Evolutionary conservation across 352 stramenopile genomes (phyloP).

Genomic region (Thraustotheca clavata): DNA sequence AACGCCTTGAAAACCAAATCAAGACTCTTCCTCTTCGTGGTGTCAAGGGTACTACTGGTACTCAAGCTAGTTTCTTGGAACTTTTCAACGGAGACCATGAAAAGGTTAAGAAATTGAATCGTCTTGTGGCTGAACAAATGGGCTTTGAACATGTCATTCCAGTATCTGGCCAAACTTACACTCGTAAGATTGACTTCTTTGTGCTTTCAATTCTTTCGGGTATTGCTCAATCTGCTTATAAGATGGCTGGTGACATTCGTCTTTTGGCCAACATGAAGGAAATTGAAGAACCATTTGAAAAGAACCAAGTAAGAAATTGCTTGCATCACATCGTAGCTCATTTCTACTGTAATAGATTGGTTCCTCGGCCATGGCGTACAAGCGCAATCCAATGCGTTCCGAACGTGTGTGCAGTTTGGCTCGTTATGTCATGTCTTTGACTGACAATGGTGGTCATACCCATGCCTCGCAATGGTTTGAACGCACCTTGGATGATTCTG

Average conservation of each 20-base stretch:
- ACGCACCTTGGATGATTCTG: conserved; percentile 98
- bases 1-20: conserved; percentile 94
- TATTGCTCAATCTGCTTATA: conserved; percentile 97
- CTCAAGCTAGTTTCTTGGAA: conserved; percentile 97
- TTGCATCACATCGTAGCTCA: not conserved
- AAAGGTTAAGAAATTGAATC: conserved; percentile 97
- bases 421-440: conserved; percentile 98
- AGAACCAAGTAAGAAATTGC: conserved; percentile 56
- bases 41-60: conserved; percentile 98
- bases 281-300: conserved; percentile 92
- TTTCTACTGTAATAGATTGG: conserved; percentile 67
- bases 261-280: conserved; percentile 99
- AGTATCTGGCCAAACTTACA: conserved; percentile 99
- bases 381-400: conserved; percentile 98
- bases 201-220: conserved; percentile 93
- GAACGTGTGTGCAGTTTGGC: conserved; percentile 97
- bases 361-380: conserved; percentile 99
- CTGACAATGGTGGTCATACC: conserved; percentile 93
- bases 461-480: conserved; percentile 98
- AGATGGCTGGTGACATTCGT: conserved; percentile 99
- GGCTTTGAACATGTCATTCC: conserved; percentile 96
- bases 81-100: conserved; percentile 98
- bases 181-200: conserved; percentile 97
- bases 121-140: conserved; percentile 95
- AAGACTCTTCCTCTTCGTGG: conserved; percentile 94